Evolutionary conservation across 805 yeast species (phyloP).

Genomic region (Groenewaldozyma tartarivorans): DNA sequence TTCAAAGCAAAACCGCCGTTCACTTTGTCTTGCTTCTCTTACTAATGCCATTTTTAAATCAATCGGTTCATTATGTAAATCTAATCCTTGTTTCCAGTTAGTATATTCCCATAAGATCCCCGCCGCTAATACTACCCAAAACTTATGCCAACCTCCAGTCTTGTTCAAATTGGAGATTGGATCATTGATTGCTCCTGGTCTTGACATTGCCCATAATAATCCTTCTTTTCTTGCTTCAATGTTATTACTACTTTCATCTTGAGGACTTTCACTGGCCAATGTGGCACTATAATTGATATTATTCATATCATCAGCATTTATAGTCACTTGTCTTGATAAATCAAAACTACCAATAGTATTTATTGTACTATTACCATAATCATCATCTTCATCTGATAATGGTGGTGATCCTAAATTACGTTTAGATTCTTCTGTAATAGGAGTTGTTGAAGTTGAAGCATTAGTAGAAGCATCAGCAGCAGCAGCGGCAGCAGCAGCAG

Average conservation of each 20-base stretch:
- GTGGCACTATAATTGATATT: slow-evolving; percentile 16
- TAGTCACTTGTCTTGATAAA: slow-evolving; percentile 16
- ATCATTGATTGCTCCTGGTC: slow-evolving; percentile 28
- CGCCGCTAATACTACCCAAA: slow-evolving; percentile 69
- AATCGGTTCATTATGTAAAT: slow-evolving; percentile 55
- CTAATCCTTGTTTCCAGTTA: slow-evolving; percentile 69
- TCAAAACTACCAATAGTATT: not conserved
- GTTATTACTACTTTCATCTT: not conserved
- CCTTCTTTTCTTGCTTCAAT: slow-evolving; percentile 29
- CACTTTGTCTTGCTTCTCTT: slow-evolving; percentile 35
- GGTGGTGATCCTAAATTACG: not conserved
- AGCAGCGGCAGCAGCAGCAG: not conserved
- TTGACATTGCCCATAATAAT: slow-evolving; percentile 34
- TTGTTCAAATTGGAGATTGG: slow-evolving; percentile 27
- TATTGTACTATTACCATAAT: not conserved
- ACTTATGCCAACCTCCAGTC: slow-evolving; percentile 63
- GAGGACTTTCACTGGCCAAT: slow-evolving; percentile 1
- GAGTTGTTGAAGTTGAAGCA: not conserved
- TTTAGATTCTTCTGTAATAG: not conserved
- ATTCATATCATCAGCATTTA: slow-evolving; percentile 23
- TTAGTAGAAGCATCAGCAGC: not conserved
- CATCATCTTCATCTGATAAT: not conserved
- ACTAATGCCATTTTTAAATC: slow-evolving; percentile 60
- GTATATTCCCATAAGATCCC: slow-evolving; percentile 62
- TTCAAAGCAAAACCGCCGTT: slow-evolving; percentile 56